Percentiles rank a stretch among this genome's conserved stretches.
Conservation (phyloP, 441 rosid genomes). For the Iberis amara region DNA sequence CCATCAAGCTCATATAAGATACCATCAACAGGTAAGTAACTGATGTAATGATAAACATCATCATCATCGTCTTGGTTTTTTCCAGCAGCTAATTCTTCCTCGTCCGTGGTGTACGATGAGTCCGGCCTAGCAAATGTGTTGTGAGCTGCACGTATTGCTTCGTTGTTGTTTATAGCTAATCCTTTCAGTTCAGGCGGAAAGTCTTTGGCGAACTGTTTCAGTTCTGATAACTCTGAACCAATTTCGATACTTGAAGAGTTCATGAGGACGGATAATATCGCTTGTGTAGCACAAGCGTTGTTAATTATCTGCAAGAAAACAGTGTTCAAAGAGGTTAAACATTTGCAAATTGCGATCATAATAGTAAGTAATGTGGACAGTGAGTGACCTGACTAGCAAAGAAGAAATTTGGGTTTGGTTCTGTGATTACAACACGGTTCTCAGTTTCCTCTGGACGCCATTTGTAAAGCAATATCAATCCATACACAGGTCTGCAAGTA, state of each 20-base stretch:
- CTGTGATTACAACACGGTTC: constrained; percentile 31
- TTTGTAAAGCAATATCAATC: constrained; percentile 35
- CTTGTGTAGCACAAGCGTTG: constrained; percentile 34
- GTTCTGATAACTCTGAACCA: constrained; percentile 28
- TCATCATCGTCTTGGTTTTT: constrained; percentile 26
- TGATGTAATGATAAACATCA: constrained; percentile 34
- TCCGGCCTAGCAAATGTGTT: constrained; percentile 32
- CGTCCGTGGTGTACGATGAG: constrained; percentile 24
- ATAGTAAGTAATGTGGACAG: background rate
- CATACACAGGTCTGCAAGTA: constrained; percentile 31
- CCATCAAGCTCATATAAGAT: constrained; percentile 32
- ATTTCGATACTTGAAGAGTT: constrained; percentile 29
- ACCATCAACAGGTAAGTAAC: constrained; percentile 34
- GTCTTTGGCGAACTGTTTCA: constrained; percentile 29
- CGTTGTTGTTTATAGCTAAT: constrained; percentile 34
- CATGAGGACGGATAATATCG: constrained; percentile 32
- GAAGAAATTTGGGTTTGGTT: constrained; percentile 35
- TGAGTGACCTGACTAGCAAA: constrained; percentile 32
- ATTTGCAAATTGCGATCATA: background rate
- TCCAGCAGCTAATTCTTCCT: constrained; percentile 18
- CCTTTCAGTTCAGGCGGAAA: constrained; percentile 37
- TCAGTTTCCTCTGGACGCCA: constrained; percentile 37
- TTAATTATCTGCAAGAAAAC: constrained; percentile 31
- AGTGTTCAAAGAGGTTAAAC: background rate
- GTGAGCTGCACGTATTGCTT: constrained; percentile 34